These are phyloP conservation scores for Penicillium canescens DNA, from an alignment of 495 filamentous ascomycete species.

Conservation along the genomic window DNA sequence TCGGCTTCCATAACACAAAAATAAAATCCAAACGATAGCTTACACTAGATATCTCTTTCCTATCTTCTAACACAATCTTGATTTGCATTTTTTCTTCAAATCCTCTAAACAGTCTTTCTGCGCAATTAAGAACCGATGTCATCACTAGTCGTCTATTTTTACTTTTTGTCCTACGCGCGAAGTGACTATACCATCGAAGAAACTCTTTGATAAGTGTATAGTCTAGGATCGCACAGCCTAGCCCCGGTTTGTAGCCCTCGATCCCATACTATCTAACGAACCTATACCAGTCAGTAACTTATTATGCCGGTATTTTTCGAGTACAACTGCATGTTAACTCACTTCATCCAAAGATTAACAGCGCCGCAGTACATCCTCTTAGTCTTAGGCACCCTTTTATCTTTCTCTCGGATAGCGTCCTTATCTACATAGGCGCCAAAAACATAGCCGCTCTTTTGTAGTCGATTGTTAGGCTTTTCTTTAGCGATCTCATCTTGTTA, in stretches of 20 bases:
- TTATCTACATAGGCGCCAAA: conserved; percentile 15
- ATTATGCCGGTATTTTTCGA: not conserved
- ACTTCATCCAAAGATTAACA: conserved; percentile 15
- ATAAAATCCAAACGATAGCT: not conserved
- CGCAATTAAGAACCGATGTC: conserved; percentile 9
- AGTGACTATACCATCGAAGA: conserved; percentile 15
- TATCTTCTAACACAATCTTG: conserved; percentile 14
- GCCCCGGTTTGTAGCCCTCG: conserved; percentile 8
- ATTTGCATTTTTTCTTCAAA: conserved; percentile 18
- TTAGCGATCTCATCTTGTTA: conserved; percentile 11
- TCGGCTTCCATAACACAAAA: conserved; percentile 2
- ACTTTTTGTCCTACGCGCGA: conserved; percentile 7
- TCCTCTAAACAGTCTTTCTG: conserved; percentile 18
- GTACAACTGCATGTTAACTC: conserved; percentile 1
- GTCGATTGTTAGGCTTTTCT: not conserved
- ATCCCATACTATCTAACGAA: conserved; percentile 10
- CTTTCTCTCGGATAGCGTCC: conserved; percentile 15
- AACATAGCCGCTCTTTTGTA: conserved; percentile 17
- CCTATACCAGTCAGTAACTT: conserved; percentile 5
- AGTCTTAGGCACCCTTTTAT: conserved; percentile 18
- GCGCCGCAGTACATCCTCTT: conserved; percentile 10
- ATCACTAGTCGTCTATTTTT: conserved; percentile 17
- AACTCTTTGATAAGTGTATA: conserved; percentile 20
- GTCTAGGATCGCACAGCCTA: conserved; percentile 6
- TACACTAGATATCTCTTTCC: conserved; percentile 16